Evolutionary conservation across 495 filamentous ascomycete genomes (phyloP), one percentile per base, ranked within the genome.

Genomic region (Pyronema domesticum): DNA sequence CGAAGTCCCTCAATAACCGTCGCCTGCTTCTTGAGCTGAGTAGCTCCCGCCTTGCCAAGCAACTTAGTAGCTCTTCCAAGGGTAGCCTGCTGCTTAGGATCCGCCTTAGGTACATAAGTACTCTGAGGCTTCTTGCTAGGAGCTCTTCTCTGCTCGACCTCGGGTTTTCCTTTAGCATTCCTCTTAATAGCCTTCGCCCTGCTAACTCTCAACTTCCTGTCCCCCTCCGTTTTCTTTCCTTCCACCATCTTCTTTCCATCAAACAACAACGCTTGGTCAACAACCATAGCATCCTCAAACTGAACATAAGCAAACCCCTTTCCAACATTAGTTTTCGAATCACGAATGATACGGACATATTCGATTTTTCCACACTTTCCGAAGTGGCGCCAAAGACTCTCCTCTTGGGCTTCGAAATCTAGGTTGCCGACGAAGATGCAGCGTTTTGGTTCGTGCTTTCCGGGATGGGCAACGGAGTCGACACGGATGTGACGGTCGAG

Each of bases 231-330:
- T 57, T 85, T 89, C 75, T 95, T 93, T 35, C 79, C 89, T 57
- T 94, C 76, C 56, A 86, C 23, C 67, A 88, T 95, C 57, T 85
- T 89, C 74, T 95, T 93, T 35, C 79, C 89, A 57, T 94, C 76
- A 56, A 86, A 75, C 34, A 91, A 73, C 7, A 99, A 73, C 1
- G 93, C 89, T 35, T 82, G 78, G 65, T 99, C 93, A 23, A 96
- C 89, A 14, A 79, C 72, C 64, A 89, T 95, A 23, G 72, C 74
- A 60, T 95, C 85, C 76, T 78, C 72, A 68, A 96, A 99, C 62
- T 99, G 93, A 36, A 99, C 88, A 61, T 99, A 99, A 17, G 93
- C 93, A 67, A 99, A 86, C 11, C 93, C 93, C 68, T 99, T 96
- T 46, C 91, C 88, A 46, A 99, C 86, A 36, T 93, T 78, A 17